Conservation (phyloP, 2,329 filamentous ascomycete species). For the Exophiala sp. region DNA sequence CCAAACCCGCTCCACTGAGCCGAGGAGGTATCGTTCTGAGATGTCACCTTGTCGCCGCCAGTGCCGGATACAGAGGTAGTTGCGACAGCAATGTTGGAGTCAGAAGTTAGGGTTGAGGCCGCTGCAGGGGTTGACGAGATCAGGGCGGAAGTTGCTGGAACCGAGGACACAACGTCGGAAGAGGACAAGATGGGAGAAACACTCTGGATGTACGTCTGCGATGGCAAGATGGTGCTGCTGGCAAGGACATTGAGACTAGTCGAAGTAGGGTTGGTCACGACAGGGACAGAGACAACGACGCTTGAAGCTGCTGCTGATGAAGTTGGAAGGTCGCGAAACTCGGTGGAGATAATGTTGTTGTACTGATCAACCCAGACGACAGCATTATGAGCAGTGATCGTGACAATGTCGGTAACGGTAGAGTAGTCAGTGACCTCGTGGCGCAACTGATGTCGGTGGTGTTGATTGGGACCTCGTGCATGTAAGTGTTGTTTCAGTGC, state of each 20-base stretch:
- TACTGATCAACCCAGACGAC: slow-evolving; percentile 57
- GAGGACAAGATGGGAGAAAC: background rate
- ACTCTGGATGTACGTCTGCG: background rate
- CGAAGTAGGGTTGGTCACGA: background rate
- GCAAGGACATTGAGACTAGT: background rate
- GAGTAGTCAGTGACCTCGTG: slow-evolving; percentile 9
- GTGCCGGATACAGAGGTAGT: slow-evolving; percentile 1
- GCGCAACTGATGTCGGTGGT: slow-evolving; percentile 15
- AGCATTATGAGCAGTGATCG: slow-evolving; percentile 29
- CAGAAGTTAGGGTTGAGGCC: slow-evolving; percentile 12
- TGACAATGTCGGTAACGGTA: slow-evolving; percentile 19
- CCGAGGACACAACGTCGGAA: background rate
- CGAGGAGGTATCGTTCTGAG: background rate
- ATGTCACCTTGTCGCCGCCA: background rate
- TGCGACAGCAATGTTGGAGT: slow-evolving; percentile 8
- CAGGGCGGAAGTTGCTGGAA: background rate
- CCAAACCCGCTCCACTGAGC: slow-evolving; percentile 37
- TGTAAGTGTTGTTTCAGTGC: slow-evolving; percentile 7
- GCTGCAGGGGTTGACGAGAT: slow-evolving; percentile 7
- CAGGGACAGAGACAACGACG: background rate
- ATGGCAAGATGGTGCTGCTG: background rate
- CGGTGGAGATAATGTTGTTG: slow-evolving; percentile 46
- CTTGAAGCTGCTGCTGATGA: background rate
- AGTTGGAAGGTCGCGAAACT: slow-evolving; percentile 31
- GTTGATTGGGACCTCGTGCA: slow-evolving; percentile 13